Evolutionary conservation across 257 asterid genomes (phyloP), one percentile per base, ranked within the genome.

Genomic region (Lantana camara): DNA sequence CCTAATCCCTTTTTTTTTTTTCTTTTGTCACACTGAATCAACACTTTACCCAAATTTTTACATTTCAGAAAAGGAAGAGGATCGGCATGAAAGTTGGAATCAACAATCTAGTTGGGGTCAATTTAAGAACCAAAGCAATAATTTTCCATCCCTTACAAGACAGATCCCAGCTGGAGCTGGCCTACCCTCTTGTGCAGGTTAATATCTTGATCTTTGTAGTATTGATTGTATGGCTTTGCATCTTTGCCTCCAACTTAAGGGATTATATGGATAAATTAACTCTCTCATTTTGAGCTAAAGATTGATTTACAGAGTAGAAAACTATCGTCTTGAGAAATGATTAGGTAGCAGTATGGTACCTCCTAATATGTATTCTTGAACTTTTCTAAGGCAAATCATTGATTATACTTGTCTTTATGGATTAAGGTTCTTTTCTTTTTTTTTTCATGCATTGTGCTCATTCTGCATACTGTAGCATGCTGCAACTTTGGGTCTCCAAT

Each of bases 121-220:
- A 38, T 69, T 63, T 50, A 93, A 90, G 83, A 81, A 74, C 71
- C 80, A 78, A 30, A 56, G 76, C 74, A 79, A 67, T 56, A 89
- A 77, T 51, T 67, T 82, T 73, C 67, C 88, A 59, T 76, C 96
- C 17, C 77, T 93, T 82, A 97, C 99, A 42, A 70, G 81, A 44
- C 90, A 87, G 71, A 97, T 93, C 69, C 99, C 99, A 24, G 74
- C 90, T 54, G 91, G 99, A 76, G 99, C 99, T 62, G 94, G 82
- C 79, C 65, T 84, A 69, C 99, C 99, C 61, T 83, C 99, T 61
- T 90, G 88, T 70, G 85, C 97, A 83, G 96, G 99, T 93, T 50
- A 6, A 38, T 68, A 17, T 78, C 79, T 49, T 12, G 4, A 64
- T 61, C 15, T 53, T 37, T 37, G 20, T 4, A 29, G 35, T 66